Percentiles rank a stretch among this genome's conserved stretches.
phyloP scores from a whole-genome alignment of 1,139 yeast genomes.

The Scheffersomyces titani region DNA sequence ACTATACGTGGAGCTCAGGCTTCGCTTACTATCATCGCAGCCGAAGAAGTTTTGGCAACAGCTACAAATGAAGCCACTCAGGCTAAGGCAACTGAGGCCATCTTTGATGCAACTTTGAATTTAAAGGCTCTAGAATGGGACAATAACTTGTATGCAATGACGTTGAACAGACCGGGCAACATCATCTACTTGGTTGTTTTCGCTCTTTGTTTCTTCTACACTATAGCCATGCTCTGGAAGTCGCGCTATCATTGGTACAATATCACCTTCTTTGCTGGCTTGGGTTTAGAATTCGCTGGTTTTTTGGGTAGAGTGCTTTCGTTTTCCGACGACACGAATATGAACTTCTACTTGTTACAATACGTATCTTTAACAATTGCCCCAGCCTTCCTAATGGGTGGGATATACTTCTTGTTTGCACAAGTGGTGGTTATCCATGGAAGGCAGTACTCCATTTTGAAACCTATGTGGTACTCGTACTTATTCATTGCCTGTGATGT shows the following conservation, averaged over 20 bases:
- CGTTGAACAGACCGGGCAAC: constrained; percentile 30
- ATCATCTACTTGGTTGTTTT: constrained; percentile 31
- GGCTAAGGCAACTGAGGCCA: constrained; percentile 33
- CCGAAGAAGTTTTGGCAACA: constrained; percentile 38
- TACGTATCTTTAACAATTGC: constrained; percentile 73
- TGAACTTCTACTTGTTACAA: constrained; percentile 60
- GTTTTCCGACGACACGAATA: constrained; percentile 39
- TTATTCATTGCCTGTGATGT: constrained; percentile 69
- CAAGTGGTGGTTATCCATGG: constrained; percentile 75
- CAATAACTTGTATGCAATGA: constrained; percentile 24
- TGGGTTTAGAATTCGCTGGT: constrained; percentile 67
- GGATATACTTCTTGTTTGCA: constrained; percentile 75
- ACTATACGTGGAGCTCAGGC: constrained; percentile 40
- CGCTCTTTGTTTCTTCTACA: constrained; percentile 23
- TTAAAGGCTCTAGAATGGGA: constrained; percentile 29
- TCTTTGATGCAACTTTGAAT: constrained; percentile 34
- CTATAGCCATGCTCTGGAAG: constrained; percentile 23
- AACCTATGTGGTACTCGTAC: constrained; percentile 76
- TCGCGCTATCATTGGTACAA: constrained; percentile 78
- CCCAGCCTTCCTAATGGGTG: constrained; percentile 90
- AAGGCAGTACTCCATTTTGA: constrained; percentile 55
- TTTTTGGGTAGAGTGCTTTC: constrained; percentile 61
- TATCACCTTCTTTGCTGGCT: constrained; percentile 59
- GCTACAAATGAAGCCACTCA: constrained; percentile 31
- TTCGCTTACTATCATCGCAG: constrained; percentile 34